Base-by-base conservation (phyloP, 768 basidiomycete species). In the Chalciporus chontae region DNA sequence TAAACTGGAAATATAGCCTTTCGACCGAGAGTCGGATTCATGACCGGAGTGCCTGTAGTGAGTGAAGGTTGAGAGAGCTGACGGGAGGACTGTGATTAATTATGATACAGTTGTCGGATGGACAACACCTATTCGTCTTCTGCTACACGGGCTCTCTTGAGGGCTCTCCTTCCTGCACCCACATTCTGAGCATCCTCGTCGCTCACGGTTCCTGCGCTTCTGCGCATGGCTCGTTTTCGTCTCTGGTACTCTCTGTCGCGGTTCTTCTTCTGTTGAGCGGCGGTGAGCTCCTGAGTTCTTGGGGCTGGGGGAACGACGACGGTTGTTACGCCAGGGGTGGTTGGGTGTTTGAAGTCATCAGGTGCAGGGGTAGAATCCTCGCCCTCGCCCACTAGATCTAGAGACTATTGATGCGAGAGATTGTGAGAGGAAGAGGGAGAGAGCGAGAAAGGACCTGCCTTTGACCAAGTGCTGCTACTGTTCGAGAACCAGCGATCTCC, bases 171-270 rank as follows among this genome's bases (percentile, higher is more conserved):
- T 14, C 78, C 75, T 17, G 77, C 74, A 10, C 75, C 67, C 15
- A 54, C 18, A 37, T 63, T 69, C 36, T 69, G 67, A 19, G 79
- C 70, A 58, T 90, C 88, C 27, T 90, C 88, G 51, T 89, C 88
- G 58, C 87, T 89, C 39, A 72, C 62, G 21, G 87, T 85, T 19
- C 82, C 85, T 17, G 78, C 76, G 48, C 85, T 84, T 45, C 83
- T 77, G 45, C 78, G 76, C 40, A 69, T 67, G 13, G 86, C 87
- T 18, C 88, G 77, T 61, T 89, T 90, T 67, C 80, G 81, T 48
- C 89, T 71, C 63, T 90, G 88, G 61, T 90, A 91, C 57, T 90
- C 87, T 52, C 84, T 76, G 60, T 90, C 89, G n/a, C 87, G 74
- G 41, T 81, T 71, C 67, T 85, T 85, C 69, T 91, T 91, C 56